Evolutionary conservation across 2,329 filamentous ascomycete genomes (phyloP), one percentile per base, ranked within the genome.

Genomic region (Penicillium occitanis): DNA sequence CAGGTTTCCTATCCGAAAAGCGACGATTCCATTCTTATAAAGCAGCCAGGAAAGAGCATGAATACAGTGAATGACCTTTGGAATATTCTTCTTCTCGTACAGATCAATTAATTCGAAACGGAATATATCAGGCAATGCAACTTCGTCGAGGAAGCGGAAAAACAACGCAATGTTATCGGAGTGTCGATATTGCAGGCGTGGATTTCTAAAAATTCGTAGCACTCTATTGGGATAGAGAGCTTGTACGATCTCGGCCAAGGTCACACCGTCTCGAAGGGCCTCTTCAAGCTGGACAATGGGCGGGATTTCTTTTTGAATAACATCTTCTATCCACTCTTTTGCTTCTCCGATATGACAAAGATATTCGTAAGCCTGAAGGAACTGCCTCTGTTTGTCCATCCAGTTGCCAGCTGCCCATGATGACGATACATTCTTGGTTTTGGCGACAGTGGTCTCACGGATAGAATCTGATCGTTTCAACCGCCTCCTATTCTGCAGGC

Each of bases 41-140:
- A 99, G 84, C n/a, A 99, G 85, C 93, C 94, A 99, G 76, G 94
- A 98, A 19, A 99, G 83, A 0, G 95, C 95, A 74, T 99, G 95
- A 62, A 99, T 95, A 76, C 95, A 99, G 81, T 99, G 96, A 68
- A 99, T 99, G 75, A 98, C 96, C 78, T 98, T 99, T 3, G 95
- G 95, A 1, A 98, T 96, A 73, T 99, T 99, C 81, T 99, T 99
- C 84, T 98, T 99, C 79, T 99, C 96, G 81, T 99, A 99, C 13
- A 99, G 82, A 78, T 99, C 95, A 69, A 98, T 96, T 55, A 98
- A 84, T 77, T 99, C 95, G 77, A 99, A 99, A 66, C 94, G 89
- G 78, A 99, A 99, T 19, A 99, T 86, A 72, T 99, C 96, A 1
- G 95, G 95, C 2, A 99, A 83, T 73, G 97, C 91, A 8, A 97